Percentiles rank a stretch among this genome's conserved stretches.
Conservation (phyloP, 2,329 filamentous ascomycete genomes). For the Aureobasidium subglaciale region DNA sequence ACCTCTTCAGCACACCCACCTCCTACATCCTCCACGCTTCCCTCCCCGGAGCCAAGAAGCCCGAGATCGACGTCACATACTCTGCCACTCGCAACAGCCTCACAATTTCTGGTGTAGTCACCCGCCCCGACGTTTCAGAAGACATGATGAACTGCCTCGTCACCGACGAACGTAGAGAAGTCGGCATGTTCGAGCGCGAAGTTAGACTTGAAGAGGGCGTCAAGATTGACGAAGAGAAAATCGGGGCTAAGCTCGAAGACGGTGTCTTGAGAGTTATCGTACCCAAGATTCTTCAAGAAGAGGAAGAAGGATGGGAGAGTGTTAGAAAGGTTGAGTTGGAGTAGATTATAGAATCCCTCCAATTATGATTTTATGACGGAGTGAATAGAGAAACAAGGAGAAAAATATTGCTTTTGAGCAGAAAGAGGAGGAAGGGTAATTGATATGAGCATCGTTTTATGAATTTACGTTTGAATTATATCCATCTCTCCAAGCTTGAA, state of each 20-base stretch:
- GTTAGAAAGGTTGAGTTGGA: slow-evolving; percentile 47
- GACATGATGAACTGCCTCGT: slow-evolving; percentile 62
- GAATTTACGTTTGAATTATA: too few species aligned
- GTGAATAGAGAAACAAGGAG: not conserved
- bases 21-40: slow-evolving; percentile 65
- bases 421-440: slow-evolving; percentile 10
- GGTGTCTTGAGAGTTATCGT: slow-evolving; percentile 71
- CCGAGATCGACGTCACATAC: slow-evolving; percentile 71
- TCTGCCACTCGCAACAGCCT: slow-evolving; percentile 60
- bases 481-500: too few species aligned
- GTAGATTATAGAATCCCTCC: slow-evolving; percentile 25
- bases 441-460: too few species aligned
- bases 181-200: slow-evolving; percentile 67
- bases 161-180: slow-evolving; percentile 55
- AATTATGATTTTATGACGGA: not conserved
- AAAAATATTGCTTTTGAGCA: not conserved
- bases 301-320: slow-evolving; percentile 56
- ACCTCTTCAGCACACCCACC: slow-evolving; percentile 63
- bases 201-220: slow-evolving; percentile 49
- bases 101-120: slow-evolving; percentile 63
- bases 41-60: slow-evolving; percentile 70
- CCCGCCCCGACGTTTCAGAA: slow-evolving; percentile 59
- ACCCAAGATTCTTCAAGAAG: slow-evolving; percentile 60
- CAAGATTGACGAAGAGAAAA: slow-evolving; percentile 57
- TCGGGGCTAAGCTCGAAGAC: slow-evolving; percentile 70